Evolutionary conservation across 2,329 filamentous ascomycete genomes (phyloP), one percentile per base, ranked within the genome.

Genomic region (Lecanoromycetidae sp.): DNA sequence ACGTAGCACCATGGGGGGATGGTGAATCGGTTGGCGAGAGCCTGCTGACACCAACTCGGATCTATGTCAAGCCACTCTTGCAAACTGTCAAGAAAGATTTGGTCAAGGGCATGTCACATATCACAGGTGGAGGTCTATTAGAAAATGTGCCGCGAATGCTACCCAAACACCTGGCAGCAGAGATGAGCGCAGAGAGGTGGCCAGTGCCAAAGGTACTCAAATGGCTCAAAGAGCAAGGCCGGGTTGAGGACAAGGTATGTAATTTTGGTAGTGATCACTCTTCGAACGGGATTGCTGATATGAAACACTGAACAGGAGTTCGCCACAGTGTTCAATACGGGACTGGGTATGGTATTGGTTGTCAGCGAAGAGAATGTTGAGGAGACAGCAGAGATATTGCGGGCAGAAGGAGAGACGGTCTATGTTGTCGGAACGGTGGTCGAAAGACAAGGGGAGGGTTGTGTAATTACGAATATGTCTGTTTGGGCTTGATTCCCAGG

Each of bases 81-180:
- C 74, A 79, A 40, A 76, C 83, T 1, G 62, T 70, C 4, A 66
- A 75, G 39, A 71, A 74, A 54, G 68, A 72, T 8, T 70, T 87
- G 33, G 72, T 96, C 63, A 94, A 94, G 69, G 91, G 91, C 44
- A 83, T 96, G 64, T 84, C 91, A 9, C 91, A 98, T 67, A 96
- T 98, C 68, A 98, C 91, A 0, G 91, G 91, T 42, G 91, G 91
- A 52, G 91, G 91, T 9, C 75, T 98, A 17, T 72, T 82, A 15
- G 91, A 98, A 67, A 98, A 98, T 64, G 82, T 98, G 22, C 91
- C 91, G 25, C 81, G 91, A 54, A 94, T 94, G 84, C 74, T 98
- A 15, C 91, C 91, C 1, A 65, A 74, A 27, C 71, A 80, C 37
- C 76, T 98, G 5, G 76, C 83, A 1, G 90, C 87, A 2, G 78